Evolutionary conservation across 148 eudicot genomes (phyloP).

Genomic region (Camellia japonica): DNA sequence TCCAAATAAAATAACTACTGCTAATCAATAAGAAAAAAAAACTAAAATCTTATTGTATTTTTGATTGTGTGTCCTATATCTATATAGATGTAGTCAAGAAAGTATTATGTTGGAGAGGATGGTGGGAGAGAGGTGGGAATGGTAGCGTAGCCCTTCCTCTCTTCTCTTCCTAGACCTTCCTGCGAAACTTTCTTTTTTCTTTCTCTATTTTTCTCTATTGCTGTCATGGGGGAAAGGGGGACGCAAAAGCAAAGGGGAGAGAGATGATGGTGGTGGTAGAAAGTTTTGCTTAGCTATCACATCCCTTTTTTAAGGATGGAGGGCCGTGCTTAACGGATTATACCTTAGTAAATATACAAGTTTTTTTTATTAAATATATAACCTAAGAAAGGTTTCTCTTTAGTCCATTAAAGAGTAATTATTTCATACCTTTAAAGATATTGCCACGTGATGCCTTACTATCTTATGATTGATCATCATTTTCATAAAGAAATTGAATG

Average conservation of each 20-base stretch:
- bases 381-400: no score
- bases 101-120: neutral
- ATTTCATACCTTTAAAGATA: no score
- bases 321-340: conserved; percentile 32
- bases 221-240: neutral
- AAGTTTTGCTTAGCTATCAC: conserved; percentile 11
- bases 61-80: neutral
- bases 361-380: no score
- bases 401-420: no score
- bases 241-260: neutral
- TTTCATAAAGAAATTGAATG: no score
- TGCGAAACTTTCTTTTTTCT: neutral
- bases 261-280: neutral
- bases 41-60: neutral
- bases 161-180: conserved; percentile 12
- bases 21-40: no score
- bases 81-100: neutral
- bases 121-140: conserved; percentile 6
- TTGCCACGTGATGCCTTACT: no score
- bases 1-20: no score
- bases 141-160: conserved; percentile 15
- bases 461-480: no score
- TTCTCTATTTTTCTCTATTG: conserved; percentile 3
- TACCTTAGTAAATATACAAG: no score
- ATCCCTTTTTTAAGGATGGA: conserved; percentile 25